Base-by-base conservation (phyloP, 345 rosid species). In the Rubroshorea leprosula region DNA sequence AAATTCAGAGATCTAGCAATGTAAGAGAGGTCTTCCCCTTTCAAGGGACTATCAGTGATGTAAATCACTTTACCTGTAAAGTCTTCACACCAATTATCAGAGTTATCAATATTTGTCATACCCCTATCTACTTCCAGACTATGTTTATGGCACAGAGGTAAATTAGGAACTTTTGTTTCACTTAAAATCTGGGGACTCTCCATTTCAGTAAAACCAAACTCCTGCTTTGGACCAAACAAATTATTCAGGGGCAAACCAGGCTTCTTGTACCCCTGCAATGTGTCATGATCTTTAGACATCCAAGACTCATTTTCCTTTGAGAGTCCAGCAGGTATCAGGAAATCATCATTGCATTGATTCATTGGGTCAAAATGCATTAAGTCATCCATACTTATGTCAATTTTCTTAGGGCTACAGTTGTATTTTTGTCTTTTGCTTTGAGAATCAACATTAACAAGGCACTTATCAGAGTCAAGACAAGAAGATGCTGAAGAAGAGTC, bases 401-500 rank as follows among this genome's bases (percentile, higher is more conserved):
- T 55, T 55, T 73, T 72, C 43, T 25, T 67, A 60, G 78, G 66
- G 54, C 43, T 62, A 57, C 29, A 53, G 58, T 46, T 51, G 64
- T 60, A 52, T 66, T 64, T 69, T 62, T 47, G 61, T 68, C 48
- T 75, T 70, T 74, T 89, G 41, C 67, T 72, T 57, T 55, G 73
- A 31, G 74, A 72, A 65, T 69, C 85, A 58, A 45, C 69, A 64
- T 70, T 69, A 52, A 68, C 53, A 64, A 58, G 78, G 54, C 68
- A 68, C 57, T 78, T 75, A 48, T 76, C 80, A 16, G 96, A 87
- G 71, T 80, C 84, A 23, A 71, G 75, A 57, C 85, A 85, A 58
- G 97, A 87, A 65, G 96, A 89, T 48, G 83, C 76, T 12, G 99
- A 93, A 61, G 93, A 89, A 49, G 94, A 80, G 61, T 89, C 97